phyloP scores from a whole-genome alignment of 208 protist genomes.

The Trypanosoma scelopori region DNA sequence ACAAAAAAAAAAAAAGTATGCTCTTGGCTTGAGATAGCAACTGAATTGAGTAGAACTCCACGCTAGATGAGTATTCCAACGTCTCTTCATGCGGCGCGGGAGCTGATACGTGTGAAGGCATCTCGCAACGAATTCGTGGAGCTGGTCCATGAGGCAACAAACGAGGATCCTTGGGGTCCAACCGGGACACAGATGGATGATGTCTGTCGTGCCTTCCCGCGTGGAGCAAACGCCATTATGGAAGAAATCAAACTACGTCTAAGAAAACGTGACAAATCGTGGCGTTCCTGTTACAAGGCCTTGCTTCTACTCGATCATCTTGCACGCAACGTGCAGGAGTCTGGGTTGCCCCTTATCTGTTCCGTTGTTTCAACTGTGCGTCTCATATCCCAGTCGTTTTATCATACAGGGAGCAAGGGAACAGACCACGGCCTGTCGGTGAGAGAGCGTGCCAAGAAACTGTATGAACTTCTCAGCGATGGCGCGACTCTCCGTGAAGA shows the following conservation, averaged over 20 bases:
- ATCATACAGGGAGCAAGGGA: conserved; percentile 85
- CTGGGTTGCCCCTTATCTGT: conserved; percentile 69
- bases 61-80: conserved; percentile 27
- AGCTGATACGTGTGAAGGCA: conserved; percentile 82
- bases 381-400: conserved; percentile 75
- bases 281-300: conserved; percentile 87
- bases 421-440: conserved; percentile 89
- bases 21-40: conserved; percentile 9
- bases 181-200: conserved; percentile 88
- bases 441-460: conserved; percentile 79
- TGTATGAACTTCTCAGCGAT: conserved; percentile 82
- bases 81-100: conserved; percentile 45
- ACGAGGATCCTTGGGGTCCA: conserved; percentile 89
- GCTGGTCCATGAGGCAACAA: conserved; percentile 81
- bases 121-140: conserved; percentile 65
- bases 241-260: conserved; percentile 79
- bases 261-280: conserved; percentile 82
- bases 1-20: no score
- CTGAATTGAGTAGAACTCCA: background rate
- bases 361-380: conserved; percentile 65
- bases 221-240: conserved; percentile 67
- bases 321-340: conserved; percentile 65
- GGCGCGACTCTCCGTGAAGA: conserved; percentile 75
- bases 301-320: conserved; percentile 87
- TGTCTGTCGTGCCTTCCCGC: conserved; percentile 69